phyloP scores from a whole-genome alignment of 805 yeast genomes.

The Wickerhamiella siamensis region DNA sequence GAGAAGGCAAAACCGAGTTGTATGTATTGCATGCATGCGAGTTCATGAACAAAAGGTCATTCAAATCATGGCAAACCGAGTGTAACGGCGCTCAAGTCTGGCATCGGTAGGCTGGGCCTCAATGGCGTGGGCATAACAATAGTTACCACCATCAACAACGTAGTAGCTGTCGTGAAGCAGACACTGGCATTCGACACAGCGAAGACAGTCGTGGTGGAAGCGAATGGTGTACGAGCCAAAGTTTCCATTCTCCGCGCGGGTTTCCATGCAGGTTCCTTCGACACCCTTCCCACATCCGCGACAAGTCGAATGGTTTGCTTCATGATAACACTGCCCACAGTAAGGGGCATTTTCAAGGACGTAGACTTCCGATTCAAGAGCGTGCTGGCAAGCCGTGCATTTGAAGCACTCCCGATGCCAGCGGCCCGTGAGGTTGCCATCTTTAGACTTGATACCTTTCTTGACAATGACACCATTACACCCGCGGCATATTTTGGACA shows the following conservation, averaged over 20 bases:
- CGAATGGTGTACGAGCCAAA: constrained; percentile 43
- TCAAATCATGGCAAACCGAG: constrained; percentile 22
- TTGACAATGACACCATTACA: constrained; percentile 44
- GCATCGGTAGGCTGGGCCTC: constrained; percentile 13
- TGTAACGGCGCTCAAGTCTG: constrained; percentile 20
- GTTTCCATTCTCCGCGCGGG: constrained; percentile 13
- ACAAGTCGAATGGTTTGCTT: constrained; percentile 62
- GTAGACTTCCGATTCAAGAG: constrained; percentile 31
- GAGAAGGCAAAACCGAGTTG: no score
- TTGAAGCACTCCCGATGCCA: constrained; percentile 86
- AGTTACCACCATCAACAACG: constrained; percentile 22
- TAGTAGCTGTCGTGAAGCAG: constrained; percentile 23
- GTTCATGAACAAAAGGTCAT: not conserved
- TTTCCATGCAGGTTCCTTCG: constrained; percentile 83
- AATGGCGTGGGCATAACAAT: constrained; percentile 26
- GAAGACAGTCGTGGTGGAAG: constrained; percentile 63
- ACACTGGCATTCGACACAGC: constrained; percentile 44
- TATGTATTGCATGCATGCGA: not conserved
- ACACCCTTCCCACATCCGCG: constrained; percentile 56
- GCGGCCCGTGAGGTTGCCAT: constrained; percentile 51
- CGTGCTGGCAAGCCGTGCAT: constrained; percentile 46
- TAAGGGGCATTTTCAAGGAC: constrained; percentile 68
- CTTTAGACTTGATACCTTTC: constrained; percentile 70
- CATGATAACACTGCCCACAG: constrained; percentile 67
- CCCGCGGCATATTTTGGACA: constrained; percentile 40